Base-by-base conservation (phyloP, 2,329 filamentous ascomycete genomes). In the Cordyceps cateniannulata region DNA sequence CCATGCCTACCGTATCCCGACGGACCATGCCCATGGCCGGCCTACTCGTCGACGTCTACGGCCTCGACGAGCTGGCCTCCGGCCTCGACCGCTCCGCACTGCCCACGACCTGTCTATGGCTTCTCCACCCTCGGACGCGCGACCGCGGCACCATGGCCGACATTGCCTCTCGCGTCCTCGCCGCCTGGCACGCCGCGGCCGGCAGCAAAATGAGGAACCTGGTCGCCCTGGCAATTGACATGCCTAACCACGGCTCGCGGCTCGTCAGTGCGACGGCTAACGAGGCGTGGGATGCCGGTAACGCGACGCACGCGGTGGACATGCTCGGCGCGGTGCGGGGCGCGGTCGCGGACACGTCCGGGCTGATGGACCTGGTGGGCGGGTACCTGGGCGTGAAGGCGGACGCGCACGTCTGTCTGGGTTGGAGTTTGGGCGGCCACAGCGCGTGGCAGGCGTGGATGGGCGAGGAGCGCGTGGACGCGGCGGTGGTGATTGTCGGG, bases 371-470 rank as follows among this genome's bases (percentile, higher is more conserved):
- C 67, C 83, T 91, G 60, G 77, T 96, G 2, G 84, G 85, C n/a
- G 85, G 85, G 0, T 96, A 93, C 69, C 75, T 95, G 24, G 65
- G 69, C 18, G 72, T 76, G 42, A 67, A 67, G 45, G 77, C 84
- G 22, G 81, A 84, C 64, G 81, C 85, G 56, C 86, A 97, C 71
- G 73, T 96, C 12, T 89, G 88, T 12, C 79, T 96, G 44, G 95
- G 95, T 0, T 85, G 96, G 62, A 93, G 89, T 25, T 77, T 98
- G 1, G 95, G 95, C 6, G 95, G 91, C 0, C 95, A 98, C 72
- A 85, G 89, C 14, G 87, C 88, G 1, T 98, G 93, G 92, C 89
- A 96, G 70, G 82, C 86, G 29, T 75, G 96, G 62, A 83, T 97
- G 50, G 82, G 85, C 42, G 93, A 98, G 63, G 84, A 87, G 20